Percentiles rank a stretch among this genome's conserved stretches.
Evolutionary conservation across 2,329 filamentous ascomycete species (phyloP).

Genomic region (Cucurbitaria berberidis): DNA sequence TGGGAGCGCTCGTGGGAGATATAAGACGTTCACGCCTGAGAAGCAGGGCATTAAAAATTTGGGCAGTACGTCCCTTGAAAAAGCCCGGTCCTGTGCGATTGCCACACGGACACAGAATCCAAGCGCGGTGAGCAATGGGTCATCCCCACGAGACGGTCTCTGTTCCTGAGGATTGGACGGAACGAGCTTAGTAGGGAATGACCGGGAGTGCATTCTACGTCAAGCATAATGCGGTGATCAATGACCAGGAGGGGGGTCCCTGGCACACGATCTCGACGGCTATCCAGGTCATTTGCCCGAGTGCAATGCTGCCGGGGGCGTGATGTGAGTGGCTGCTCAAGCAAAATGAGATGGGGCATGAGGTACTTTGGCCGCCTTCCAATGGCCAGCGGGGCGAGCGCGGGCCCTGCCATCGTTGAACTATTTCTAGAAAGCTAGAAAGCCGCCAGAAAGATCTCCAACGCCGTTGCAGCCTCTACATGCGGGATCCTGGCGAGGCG

Average conservation of each 20-base stretch:
- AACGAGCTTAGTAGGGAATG: conserved; percentile 52
- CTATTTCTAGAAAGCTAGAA: conserved; percentile 54
- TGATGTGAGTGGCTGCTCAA: conserved; percentile 50
- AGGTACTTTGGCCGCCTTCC: conserved; percentile 40
- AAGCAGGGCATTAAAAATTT: conserved; percentile 50
- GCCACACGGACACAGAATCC: conserved; percentile 51
- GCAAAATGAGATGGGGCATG: conserved; percentile 47
- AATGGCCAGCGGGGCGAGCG: conserved; percentile 33
- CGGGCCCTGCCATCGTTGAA: conserved; percentile 41
- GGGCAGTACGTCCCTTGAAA: conserved; percentile 45
- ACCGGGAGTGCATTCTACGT: conserved; percentile 50
- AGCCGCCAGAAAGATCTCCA: conserved; percentile 50
- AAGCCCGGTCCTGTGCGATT: conserved; percentile 51
- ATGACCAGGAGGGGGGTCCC: conserved; percentile 45
- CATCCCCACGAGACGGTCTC: conserved; percentile 51
- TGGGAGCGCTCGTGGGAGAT: conserved; percentile 48
- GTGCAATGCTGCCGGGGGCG: conserved; percentile 46
- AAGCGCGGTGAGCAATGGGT: conserved; percentile 48
- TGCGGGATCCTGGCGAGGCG: conserved; percentile 43
- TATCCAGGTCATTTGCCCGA: conserved; percentile 44
- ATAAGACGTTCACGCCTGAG: conserved; percentile 48
- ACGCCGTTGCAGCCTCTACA: conserved; percentile 48
- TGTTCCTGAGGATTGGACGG: conserved; percentile 51
- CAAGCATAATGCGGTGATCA: conserved; percentile 55
- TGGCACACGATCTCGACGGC: conserved; percentile 48